phyloP scores from a whole-genome alignment of 352 stramenopile genomes.

The Globisporangium middletonii region DNA sequence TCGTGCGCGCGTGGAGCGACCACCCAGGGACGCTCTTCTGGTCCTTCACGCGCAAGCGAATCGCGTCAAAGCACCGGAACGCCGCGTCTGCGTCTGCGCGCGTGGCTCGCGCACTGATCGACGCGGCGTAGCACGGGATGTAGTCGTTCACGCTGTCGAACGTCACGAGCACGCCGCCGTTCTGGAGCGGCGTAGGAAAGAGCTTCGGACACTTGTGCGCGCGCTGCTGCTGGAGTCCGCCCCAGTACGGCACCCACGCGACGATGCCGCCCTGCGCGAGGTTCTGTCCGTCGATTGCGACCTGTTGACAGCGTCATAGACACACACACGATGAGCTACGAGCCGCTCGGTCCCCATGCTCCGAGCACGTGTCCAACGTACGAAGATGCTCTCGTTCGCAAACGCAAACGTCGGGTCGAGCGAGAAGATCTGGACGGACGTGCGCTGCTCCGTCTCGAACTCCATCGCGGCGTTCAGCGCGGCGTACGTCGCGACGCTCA shows the following conservation, averaged over 20 bases:
- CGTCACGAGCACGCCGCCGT: constrained; percentile 63
- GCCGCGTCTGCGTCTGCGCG: constrained; percentile 21
- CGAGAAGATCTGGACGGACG: constrained; percentile 54
- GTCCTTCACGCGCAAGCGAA: constrained; percentile 80
- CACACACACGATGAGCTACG: not conserved
- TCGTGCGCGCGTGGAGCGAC: constrained; percentile 40
- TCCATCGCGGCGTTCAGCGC: constrained; percentile 31
- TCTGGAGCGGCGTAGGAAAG: constrained; percentile 48
- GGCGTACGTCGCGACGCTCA: constrained; percentile 16
- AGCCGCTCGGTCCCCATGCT: not conserved
- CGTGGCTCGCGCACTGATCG: not conserved
- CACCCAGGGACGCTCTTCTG: constrained; percentile 73
- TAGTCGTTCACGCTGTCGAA: constrained; percentile 75
- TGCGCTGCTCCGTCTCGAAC: constrained; percentile 40
- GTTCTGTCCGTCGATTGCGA: constrained; percentile 79
- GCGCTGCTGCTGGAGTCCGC: constrained; percentile 39
- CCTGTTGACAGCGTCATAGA: constrained; percentile 19
- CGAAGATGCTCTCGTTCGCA: constrained; percentile 78
- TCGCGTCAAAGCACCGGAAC: constrained; percentile 69
- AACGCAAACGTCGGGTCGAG: constrained; percentile 76
- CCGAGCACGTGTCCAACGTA: constrained; percentile 18
- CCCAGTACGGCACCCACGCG: constrained; percentile 74
- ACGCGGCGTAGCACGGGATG: constrained; percentile 59
- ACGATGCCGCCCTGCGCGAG: constrained; percentile 61
- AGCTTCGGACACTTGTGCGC: constrained; percentile 35